These are phyloP conservation scores for Microbotryomycetes sp. DNA, from an alignment of 1,284 basidiomycete genomes.

Conservation along the genomic window DNA sequence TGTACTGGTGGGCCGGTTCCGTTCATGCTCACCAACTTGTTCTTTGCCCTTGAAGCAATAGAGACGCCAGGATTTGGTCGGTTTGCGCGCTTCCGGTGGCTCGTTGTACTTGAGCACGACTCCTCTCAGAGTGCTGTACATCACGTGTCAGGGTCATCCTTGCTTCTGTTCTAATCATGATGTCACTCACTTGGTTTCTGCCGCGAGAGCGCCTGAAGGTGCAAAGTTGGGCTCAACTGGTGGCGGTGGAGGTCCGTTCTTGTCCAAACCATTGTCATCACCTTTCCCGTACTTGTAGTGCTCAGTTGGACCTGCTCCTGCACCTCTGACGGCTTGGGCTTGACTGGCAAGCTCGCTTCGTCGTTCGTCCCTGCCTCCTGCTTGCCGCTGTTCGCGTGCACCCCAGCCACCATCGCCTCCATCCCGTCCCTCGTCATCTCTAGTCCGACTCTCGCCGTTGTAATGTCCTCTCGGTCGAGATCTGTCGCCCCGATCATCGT, in stretches of 20 bases:
- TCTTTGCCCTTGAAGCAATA: slow-evolving; percentile 96
- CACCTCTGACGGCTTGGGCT: neutral
- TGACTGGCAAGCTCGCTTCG: neutral
- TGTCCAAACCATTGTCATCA: neutral
- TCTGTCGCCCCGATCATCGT: too few species aligned
- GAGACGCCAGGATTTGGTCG: slow-evolving; percentile 78
- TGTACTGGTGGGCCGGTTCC: too few species aligned
- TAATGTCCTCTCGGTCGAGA: too few species aligned
- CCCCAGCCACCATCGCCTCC: neutral
- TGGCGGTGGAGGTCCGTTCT: slow-evolving; percentile 13
- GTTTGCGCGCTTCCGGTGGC: slow-evolving; percentile 93
- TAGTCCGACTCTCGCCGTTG: neutral
- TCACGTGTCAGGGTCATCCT: too few species aligned
- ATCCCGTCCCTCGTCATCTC: neutral
- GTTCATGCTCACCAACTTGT: slow-evolving; percentile 79
- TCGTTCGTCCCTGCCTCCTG: neutral
- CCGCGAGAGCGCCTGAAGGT: slow-evolving; percentile 82
- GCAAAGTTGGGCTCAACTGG: slow-evolving; percentile 68
- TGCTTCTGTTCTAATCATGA: slow-evolving; percentile 59
- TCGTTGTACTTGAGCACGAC: slow-evolving; percentile 97
- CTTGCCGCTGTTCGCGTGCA: neutral
- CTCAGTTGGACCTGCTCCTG: neutral
- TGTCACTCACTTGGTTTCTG: slow-evolving; percentile 71
- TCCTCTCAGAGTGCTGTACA: slow-evolving; percentile 45
- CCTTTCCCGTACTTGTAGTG: neutral